These are phyloP conservation scores for Trichoderma virens DNA, from an alignment of 495 filamentous ascomycete species.

Conservation along the genomic window DNA sequence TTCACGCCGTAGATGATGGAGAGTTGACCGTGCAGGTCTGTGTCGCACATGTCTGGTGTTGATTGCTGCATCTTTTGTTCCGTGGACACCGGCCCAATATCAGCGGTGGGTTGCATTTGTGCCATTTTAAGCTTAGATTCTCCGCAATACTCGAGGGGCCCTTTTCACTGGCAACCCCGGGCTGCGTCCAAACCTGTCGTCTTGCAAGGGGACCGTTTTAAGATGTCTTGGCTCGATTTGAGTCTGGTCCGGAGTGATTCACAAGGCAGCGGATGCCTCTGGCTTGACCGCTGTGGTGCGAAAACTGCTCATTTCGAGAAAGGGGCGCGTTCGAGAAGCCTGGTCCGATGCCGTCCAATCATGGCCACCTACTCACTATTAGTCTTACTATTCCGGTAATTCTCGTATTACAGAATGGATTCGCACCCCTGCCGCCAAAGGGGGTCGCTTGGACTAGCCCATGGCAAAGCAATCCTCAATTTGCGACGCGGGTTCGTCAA, in stretches of 20 bases:
- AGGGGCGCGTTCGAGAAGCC: not conserved
- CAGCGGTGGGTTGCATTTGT: slow-evolving; percentile 3
- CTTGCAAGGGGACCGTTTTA: not conserved
- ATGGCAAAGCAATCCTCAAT: not conserved
- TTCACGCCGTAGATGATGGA: not conserved
- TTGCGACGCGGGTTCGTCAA: not conserved
- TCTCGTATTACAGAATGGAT: slow-evolving; percentile 4
- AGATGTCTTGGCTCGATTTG: slow-evolving; percentile 3
- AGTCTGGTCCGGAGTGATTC: not conserved
- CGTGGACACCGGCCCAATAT: not conserved
- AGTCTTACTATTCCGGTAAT: slow-evolving; percentile 6
- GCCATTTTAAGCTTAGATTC: slow-evolving; percentile 8
- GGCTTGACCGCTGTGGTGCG: not conserved
- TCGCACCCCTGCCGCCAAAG: not conserved
- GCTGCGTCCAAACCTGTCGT: not conserved
- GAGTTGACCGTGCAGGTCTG: not conserved
- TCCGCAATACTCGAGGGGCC: not conserved
- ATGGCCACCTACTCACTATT: not conserved
- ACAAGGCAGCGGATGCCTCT: not conserved
- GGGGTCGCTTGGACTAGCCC: not conserved
- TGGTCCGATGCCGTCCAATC: not conserved
- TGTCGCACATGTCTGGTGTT: not conserved
- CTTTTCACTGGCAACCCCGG: not conserved
- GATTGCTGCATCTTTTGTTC: not conserved
- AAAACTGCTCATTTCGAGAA: slow-evolving; percentile 3